Base-by-base conservation (phyloP, 2,329 filamentous ascomycete genomes). In the Elsinoe fawcettii region DNA sequence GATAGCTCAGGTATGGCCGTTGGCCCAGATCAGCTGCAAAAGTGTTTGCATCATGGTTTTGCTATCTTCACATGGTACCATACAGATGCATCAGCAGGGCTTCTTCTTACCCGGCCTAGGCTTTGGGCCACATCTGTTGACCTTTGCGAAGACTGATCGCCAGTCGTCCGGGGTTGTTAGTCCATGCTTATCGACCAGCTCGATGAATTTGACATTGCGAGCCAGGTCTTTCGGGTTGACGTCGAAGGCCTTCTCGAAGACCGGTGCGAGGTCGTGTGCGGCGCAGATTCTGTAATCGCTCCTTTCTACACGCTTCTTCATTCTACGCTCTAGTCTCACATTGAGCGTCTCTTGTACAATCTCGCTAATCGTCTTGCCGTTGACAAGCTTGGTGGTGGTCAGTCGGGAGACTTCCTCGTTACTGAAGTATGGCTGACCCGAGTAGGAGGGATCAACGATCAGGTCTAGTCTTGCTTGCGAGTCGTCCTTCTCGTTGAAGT, bases 181-280 rank as follows among this genome's bases (percentile, higher is more conserved):
- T 2, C 44, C 34, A 32, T 56, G 39, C n/a, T 18, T 14, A 12
- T 57, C 27, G 18, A 57, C 11, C n/a, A 49, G 44, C 22, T 49
- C 44, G 22, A 49, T 12, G 16, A 49, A 49, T n/a, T 12, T 23
- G 7, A 22, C 27, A 23, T 70, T 63, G 41, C 58, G 67, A 14
- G 60, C 60, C 27, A 71, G 44, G 22, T 63, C 62, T 58, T 67
- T 69, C 4, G 61, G 39, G 25, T 66, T 61, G 34, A 70, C 64
- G 11, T 58, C 57, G 41, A 71, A 63, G 1, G 58, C 63, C 43
- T 61, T 63, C 34, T 67, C 66, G 20, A 70, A 61, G 6, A 69
- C 59, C 1, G 64, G 66, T 18, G 67, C 66, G 37, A 71, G 47
- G 59, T 71, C 68, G 56, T 71, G 68, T 2, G 68, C 68, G n/a